These are phyloP conservation scores for Handroanthus guayacan DNA, from an alignment of 257 asterid species.

Conservation along the genomic window DNA sequence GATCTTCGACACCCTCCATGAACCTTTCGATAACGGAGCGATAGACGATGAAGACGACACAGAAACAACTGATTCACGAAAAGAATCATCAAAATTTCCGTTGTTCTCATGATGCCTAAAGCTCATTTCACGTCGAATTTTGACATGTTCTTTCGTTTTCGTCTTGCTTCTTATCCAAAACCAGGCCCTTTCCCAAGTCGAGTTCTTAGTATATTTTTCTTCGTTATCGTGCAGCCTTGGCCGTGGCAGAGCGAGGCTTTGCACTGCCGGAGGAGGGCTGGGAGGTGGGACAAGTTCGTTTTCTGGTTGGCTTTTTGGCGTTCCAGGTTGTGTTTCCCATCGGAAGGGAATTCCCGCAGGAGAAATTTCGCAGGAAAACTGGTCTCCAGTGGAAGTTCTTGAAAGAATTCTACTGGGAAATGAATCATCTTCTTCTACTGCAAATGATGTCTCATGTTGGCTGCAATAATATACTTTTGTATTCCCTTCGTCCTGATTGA, in stretches of 20 bases:
- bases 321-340: conserved; percentile 59
- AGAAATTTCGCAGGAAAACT: conserved; percentile 42
- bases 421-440: conserved; percentile 51
- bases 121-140: conserved; percentile 36
- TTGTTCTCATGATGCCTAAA: conserved; percentile 30
- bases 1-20: conserved; percentile 36
- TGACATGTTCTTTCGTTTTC: background rate
- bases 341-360: conserved; percentile 46
- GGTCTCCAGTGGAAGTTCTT: conserved; percentile 50
- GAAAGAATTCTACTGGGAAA: conserved; percentile 47
- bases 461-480: conserved; percentile 53
- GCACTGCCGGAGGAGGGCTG: conserved; percentile 56
- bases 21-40: conserved; percentile 22
- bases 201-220: conserved; percentile 21
- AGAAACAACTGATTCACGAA: conserved; percentile 15
- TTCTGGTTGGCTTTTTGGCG: conserved; percentile 42
- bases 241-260: conserved; percentile 40
- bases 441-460: conserved; percentile 54
- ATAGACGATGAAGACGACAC: conserved; percentile 32
- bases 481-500: conserved; percentile 58
- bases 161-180: conserved; percentile 21
- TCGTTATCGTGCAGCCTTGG: conserved; percentile 14
- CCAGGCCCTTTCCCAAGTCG: conserved; percentile 41
- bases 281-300: conserved; percentile 52
- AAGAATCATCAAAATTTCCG: conserved; percentile 29